phyloP scores from a whole-genome alignment of 495 filamentous ascomycete genomes.

The Mycothermus thermophilus region DNA sequence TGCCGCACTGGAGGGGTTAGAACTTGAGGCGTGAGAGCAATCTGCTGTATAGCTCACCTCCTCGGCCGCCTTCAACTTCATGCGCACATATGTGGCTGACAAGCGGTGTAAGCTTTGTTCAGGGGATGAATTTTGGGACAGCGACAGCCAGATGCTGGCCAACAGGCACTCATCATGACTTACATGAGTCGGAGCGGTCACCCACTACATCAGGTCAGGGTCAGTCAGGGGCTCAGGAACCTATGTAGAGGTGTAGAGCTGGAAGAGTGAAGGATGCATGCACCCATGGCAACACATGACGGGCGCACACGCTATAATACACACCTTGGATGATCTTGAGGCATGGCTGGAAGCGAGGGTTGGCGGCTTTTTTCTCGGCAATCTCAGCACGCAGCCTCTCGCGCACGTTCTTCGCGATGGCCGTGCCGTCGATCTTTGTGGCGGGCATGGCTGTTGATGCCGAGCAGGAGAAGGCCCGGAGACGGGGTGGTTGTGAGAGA shows the following conservation, averaged over 20 bases:
- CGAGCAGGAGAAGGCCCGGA: conserved; percentile 28
- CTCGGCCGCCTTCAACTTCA: conserved; percentile 95
- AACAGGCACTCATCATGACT: too few relatives aligned
- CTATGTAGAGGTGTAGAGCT: conserved; percentile 1
- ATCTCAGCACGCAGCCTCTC: conserved; percentile 67
- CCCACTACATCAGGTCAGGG: conserved; percentile 51
- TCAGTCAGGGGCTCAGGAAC: conserved; percentile 12
- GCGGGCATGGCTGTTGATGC: conserved; percentile 60
- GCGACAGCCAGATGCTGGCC: too few relatives aligned
- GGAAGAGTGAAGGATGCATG: not conserved
- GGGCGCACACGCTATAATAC: too few relatives aligned
- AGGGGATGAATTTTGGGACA: too few relatives aligned
- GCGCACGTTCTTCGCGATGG: conserved; percentile 80
- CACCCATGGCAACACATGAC: too few relatives aligned
- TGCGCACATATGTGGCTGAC: conserved; percentile 91
- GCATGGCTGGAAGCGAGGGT: conserved; percentile 75
- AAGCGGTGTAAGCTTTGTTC: conserved; percentile 5
- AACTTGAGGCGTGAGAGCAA: not conserved
- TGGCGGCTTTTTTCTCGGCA: conserved; percentile 59
- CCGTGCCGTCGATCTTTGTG: conserved; percentile 87
- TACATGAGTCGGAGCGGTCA: conserved; percentile 83
- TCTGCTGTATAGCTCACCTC: conserved; percentile 44
- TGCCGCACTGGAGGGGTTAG: conserved; percentile 51
- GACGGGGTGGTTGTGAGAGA: too few relatives aligned
- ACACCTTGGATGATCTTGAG: conserved; percentile 87